Percentiles rank a stretch among this genome's conserved stretches.
These are phyloP conservation scores for Pelargonium nanum DNA, from an alignment of 345 rosid species.

Conservation along the genomic window DNA sequence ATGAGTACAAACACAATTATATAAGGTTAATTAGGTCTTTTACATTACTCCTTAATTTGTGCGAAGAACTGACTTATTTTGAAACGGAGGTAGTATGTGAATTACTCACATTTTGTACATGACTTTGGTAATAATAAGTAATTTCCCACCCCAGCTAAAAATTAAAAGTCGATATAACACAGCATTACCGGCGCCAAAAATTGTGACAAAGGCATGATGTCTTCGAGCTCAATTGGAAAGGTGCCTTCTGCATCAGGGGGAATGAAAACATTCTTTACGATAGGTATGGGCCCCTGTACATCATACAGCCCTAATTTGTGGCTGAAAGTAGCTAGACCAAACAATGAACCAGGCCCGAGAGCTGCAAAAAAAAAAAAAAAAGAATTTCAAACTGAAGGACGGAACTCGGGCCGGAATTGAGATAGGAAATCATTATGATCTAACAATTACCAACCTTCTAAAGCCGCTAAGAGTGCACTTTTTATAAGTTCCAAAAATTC, in stretches of 20 bases:
- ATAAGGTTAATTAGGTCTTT: no score
- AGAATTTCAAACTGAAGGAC: conserved; percentile 8
- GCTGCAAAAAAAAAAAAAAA: conserved; percentile 37
- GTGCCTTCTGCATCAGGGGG: conserved; percentile 61
- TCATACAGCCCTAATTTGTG: conserved; percentile 90
- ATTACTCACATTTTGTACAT: background rate
- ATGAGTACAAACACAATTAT: no score
- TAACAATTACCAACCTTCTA: conserved; percentile 53
- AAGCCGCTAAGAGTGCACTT: conserved; percentile 81
- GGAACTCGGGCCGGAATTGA: conserved; percentile 7
- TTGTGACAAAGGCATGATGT: conserved; percentile 85
- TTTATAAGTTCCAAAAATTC: conserved; percentile 96
- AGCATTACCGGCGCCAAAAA: conserved; percentile 79
- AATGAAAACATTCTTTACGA: conserved; percentile 78
- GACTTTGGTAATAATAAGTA: background rate
- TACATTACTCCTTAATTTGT: no score
- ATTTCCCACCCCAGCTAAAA: background rate
- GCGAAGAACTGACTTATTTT: no score
- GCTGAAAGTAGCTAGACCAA: conserved; percentile 88
- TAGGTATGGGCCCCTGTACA: conserved; percentile 91
- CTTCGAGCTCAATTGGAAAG: conserved; percentile 66
- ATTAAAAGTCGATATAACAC: background rate
- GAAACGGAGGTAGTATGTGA: no score
- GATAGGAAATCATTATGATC: conserved; percentile 7
- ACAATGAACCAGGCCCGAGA: conserved; percentile 75